phyloP scores from a whole-genome alignment of 2,329 filamentous ascomycete genomes.

The Penicillium sclerotiorum region DNA sequence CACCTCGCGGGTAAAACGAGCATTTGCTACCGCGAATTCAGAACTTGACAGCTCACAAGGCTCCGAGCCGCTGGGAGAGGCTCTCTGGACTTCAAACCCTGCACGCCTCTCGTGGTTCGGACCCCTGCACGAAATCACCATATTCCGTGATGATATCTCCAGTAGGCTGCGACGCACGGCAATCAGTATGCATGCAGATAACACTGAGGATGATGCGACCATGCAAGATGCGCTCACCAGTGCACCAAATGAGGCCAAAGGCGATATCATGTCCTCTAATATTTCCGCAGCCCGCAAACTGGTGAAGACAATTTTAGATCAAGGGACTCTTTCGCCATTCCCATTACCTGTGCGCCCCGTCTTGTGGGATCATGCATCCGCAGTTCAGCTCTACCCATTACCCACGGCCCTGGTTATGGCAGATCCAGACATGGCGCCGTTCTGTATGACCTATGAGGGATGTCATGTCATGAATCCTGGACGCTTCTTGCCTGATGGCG shows the following conservation, averaged over 20 bases:
- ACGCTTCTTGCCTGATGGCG: conserved; percentile 68
- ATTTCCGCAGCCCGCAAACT: conserved; percentile 67
- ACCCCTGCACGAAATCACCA: conserved; percentile 79
- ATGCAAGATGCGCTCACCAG: conserved; percentile 31
- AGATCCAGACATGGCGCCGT: conserved; percentile 78
- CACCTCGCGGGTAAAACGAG: conserved; percentile 80
- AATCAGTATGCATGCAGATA: conserved; percentile 64
- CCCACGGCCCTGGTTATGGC: conserved; percentile 82
- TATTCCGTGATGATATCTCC: conserved; percentile 86
- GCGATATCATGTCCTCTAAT: conserved; percentile 28
- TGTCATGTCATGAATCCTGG: conserved; percentile 96
- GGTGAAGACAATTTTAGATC: conserved; percentile 88
- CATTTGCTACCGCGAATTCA: conserved; percentile 75
- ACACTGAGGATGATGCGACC: conserved; percentile 21
- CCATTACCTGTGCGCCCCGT: conserved; percentile 76
- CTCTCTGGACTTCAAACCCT: conserved; percentile 88
- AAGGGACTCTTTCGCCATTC: conserved; percentile 87
- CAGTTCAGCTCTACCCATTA: conserved; percentile 82
- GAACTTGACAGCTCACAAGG: conserved; percentile 60
- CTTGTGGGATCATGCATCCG: conserved; percentile 81
- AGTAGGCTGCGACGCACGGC: conserved; percentile 75
- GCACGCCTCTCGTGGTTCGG: conserved; percentile 82
- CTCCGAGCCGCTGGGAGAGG: conserved; percentile 65
- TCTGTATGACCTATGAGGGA: conserved; percentile 88
- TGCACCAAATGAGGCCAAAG: conserved; percentile 12